Evolutionary conservation across 1,284 basidiomycete genomes (phyloP).

Genomic region (Schizophyllum amplum): DNA sequence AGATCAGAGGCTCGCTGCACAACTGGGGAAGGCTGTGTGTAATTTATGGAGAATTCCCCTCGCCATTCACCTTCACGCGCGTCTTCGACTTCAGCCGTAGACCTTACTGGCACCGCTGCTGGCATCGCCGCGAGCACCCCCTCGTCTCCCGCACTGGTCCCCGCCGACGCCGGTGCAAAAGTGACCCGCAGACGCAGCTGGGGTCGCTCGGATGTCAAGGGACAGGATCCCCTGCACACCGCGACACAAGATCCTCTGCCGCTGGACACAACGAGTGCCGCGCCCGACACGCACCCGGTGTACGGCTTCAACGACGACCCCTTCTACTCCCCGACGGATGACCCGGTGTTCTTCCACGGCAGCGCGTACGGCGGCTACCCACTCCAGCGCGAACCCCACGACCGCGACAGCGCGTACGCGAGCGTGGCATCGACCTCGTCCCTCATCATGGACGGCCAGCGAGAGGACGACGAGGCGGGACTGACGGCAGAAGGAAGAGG

Average conservation of each 20-base stretch:
- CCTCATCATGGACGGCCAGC: conserved; percentile 32
- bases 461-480: conserved; percentile 48
- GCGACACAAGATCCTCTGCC: neutral
- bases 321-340: conserved; percentile 27
- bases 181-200: conserved; percentile 50
- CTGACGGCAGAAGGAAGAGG: conserved; percentile 26
- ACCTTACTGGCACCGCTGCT: conserved; percentile 38
- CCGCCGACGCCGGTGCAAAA: conserved; percentile 33
- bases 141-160: conserved; percentile 42
- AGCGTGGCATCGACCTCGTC: conserved; percentile 42
- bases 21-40: neutral
- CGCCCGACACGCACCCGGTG: neutral
- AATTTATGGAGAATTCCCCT: neutral
- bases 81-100: conserved; percentile 49
- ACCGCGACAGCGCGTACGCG: conserved; percentile 20
- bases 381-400: conserved; percentile 9
- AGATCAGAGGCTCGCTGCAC: neutral
- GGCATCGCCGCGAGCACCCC: conserved; percentile 33
- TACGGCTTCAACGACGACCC: conserved; percentile 34
- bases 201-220: conserved; percentile 34
- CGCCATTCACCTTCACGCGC: conserved; percentile 10
- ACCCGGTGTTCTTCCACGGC: conserved; percentile 1
- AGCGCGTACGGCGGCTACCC: neutral
- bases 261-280: neutral
- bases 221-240: conserved; percentile 33